phyloP scores from a whole-genome alignment of 2,329 filamentous ascomycete genomes.

The Zymoseptoria passerinii region DNA sequence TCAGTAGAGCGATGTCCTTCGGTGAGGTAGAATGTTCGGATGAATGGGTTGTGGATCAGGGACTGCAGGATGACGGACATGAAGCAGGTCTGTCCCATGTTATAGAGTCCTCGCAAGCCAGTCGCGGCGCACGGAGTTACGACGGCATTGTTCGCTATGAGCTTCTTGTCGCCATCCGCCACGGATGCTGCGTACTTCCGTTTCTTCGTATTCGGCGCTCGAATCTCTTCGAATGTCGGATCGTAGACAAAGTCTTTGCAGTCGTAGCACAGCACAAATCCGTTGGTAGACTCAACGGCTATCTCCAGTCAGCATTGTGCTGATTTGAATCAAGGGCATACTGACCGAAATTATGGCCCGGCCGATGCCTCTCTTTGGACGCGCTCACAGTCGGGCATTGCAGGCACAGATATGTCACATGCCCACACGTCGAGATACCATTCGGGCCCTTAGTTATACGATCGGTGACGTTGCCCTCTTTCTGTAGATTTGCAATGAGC shows the following conservation, averaged over 20 bases:
- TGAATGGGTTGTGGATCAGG: conserved; percentile 84
- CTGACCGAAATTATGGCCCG: conserved; percentile 65
- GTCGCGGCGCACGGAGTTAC: conserved; percentile 76
- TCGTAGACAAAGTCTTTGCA: conserved; percentile 80
- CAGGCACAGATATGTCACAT: conserved; percentile 53
- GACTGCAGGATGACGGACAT: conserved; percentile 94
- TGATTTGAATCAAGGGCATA: background rate
- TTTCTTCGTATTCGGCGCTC: conserved; percentile 53
- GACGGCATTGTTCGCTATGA: conserved; percentile 69
- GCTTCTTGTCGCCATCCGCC: conserved; percentile 56
- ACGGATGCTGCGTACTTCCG: conserved; percentile 45
- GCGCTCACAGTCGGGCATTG: conserved; percentile 64
- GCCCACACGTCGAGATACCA: conserved; percentile 16
- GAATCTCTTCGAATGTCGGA: conserved; percentile 66
- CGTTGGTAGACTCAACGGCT: conserved; percentile 72
- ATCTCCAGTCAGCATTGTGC: background rate
- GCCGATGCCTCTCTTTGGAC: conserved; percentile 62
- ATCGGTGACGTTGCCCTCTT: conserved; percentile 60
- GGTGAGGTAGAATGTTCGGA: conserved; percentile 84
- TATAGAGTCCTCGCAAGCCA: conserved; percentile 86
- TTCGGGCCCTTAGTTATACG: conserved; percentile 49
- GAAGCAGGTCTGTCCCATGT: conserved; percentile 97
- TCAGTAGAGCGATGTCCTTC: conserved; percentile 77
- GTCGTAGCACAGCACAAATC: conserved; percentile 69
- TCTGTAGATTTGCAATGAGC: conserved; percentile 62